Evolutionary conservation across 2,329 filamentous ascomycete genomes (phyloP), one percentile per base, ranked within the genome.

Genomic region (Ascochyta fabae): DNA sequence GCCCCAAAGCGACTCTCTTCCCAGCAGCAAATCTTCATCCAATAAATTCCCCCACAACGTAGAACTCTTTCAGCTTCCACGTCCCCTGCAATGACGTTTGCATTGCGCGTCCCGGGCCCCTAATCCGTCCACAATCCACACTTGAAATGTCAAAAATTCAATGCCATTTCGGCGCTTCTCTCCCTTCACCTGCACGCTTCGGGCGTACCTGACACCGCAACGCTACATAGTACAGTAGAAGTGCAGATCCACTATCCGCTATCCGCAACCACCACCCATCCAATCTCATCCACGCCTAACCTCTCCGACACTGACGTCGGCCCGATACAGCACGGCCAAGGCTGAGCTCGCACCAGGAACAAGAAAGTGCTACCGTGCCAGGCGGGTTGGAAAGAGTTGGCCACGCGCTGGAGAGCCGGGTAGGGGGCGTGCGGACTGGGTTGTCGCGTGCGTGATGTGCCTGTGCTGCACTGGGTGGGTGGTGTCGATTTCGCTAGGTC

Each of bases 111-210:
- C 47, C 36, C 44, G 16, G 19, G 15, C 42, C 23, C 40, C 22
- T 19, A 12, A 10, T 33, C 15, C 26, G n/a, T 19, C 38, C 23
- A 10, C 43, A 26, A n/a, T 29, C 29, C 15, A 33, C 29, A 16
- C 2, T 7, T 4, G 16, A 36, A 13, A 10, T 31, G 4, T 1
- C 10, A 12, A 29, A 15, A 15, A 31, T 3, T 5, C 12, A 19
- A 23, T 43, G 23, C 24, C 19, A 19, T 19, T 34, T 53, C 51
- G 51, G 51, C 33, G 44, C 47, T 56, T 56, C 42, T 56, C 22
- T 1, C 26, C 24, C 29, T 31, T 12, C 29, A 10, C 13, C 29
- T 19, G 12, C 41, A 35, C 29, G 39, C 40, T 35, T 29, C 52
- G 46, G 19, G 53, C 33, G 53, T 48, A 44, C 47, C 53, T 56